Base-by-base conservation (phyloP, 345 rosid species). In the Hibiscus tridactylites region DNA sequence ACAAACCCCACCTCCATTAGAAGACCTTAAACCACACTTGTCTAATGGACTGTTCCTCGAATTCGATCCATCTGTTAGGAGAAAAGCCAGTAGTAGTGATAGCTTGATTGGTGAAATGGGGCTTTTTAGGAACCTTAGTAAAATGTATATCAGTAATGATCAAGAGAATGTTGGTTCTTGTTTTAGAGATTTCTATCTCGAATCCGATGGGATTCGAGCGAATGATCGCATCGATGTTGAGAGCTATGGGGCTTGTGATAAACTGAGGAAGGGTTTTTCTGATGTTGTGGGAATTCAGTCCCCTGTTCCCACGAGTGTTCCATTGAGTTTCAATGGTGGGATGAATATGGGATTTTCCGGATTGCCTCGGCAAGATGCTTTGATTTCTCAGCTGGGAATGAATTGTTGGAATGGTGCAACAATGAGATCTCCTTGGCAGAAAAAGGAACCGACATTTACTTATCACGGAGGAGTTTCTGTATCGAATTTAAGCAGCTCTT, bases 1-100 rank as follows among this genome's bases (percentile, higher is more conserved):
- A 69, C 83, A 74, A 15, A 64, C 75, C n/a, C 71, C 76, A 63
- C 76, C 84, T 61, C 79, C 81, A 67, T 71, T 77, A 10, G 78
- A 75, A 17, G 78, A 69, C 28, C 49, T 50, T 37, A 69, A 61
- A 57, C 65, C 68, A 11, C 61, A 47, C 9, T 59, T 50, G 61
- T 35, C 49, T 64, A 53, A 21, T 75, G 77, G 52, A 5, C 29
- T 19, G 5, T 15, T 76, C 71, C 31, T 52, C 19, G 5, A 31
- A 31, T 31, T 31, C 5, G 63, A 66, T 77, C 53, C 68, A n/a
- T 42, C 68, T 21, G 2, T 31, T 57, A 50, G 68, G 62, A 65
- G 26, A 58, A 63, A 46, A 15, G 72, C 57, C 39, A 46, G 35
- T n/a, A 71, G 42, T 53, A 65, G 29, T 65, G 75, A 47, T 13